Evolutionary conservation across 2,329 filamentous ascomycete genomes (phyloP).

Genomic region (Fusarium incarnatum): DNA sequence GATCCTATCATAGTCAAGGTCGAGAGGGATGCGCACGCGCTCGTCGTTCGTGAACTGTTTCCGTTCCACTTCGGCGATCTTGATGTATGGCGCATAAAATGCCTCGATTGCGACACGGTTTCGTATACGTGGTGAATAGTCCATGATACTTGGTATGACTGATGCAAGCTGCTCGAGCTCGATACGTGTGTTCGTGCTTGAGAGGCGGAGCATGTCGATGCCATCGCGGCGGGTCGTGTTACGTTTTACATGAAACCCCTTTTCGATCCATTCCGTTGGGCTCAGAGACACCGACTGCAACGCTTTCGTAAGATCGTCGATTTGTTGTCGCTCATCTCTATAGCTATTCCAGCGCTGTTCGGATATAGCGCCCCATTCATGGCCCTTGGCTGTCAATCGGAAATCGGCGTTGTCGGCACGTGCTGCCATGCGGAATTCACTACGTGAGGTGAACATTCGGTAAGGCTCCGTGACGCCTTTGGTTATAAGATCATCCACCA

Average conservation of each 20-base stretch:
- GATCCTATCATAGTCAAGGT: slow-evolving; percentile 81
- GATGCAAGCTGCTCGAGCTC: slow-evolving; percentile 66
- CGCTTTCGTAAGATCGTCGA: slow-evolving; percentile 71
- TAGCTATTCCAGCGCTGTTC: slow-evolving; percentile 82
- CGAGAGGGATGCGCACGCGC: slow-evolving; percentile 73
- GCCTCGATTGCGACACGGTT: slow-evolving; percentile 83
- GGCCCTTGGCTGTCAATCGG: slow-evolving; percentile 83
- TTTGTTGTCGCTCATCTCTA: slow-evolving; percentile 72
- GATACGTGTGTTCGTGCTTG: slow-evolving; percentile 60
- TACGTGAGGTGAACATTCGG: slow-evolving; percentile 96
- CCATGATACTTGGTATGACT: slow-evolving; percentile 66
- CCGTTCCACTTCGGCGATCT: slow-evolving; percentile 74
- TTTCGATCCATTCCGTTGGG: slow-evolving; percentile 73
- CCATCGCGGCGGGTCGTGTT: slow-evolving; percentile 77
- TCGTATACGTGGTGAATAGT: slow-evolving; percentile 69
- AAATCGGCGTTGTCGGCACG: slow-evolving; percentile 94
- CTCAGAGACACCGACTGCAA: slow-evolving; percentile 70
- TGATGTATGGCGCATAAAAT: slow-evolving; percentile 87
- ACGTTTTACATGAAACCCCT: slow-evolving; percentile 75
- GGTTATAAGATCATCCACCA: slow-evolving; percentile 97
- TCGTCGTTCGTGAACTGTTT: slow-evolving; percentile 81
- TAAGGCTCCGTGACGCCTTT: slow-evolving; percentile 98
- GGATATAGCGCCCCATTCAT: slow-evolving; percentile 80
- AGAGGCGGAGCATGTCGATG: slow-evolving; percentile 81
- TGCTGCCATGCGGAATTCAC: slow-evolving; percentile 93